Evolutionary conservation across 306 rosid species (phyloP).

Genomic region (Dryas drummondii): DNA sequence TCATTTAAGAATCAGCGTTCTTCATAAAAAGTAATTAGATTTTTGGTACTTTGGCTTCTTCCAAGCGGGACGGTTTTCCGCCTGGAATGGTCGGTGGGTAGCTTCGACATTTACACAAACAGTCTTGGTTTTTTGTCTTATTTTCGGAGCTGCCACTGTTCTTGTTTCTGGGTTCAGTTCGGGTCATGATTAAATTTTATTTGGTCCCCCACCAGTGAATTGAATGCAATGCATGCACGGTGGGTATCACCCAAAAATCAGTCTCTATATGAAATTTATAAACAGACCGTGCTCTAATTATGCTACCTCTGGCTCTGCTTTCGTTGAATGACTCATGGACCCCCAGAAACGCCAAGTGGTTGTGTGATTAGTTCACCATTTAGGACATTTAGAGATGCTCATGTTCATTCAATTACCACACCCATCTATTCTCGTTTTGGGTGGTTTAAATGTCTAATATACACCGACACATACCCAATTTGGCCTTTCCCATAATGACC

Average conservation of each 20-base stretch:
- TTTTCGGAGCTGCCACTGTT: constrained; percentile 4
- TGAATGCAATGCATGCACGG: background rate
- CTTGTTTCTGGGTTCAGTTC: background rate
- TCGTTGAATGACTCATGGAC: constrained; percentile 23
- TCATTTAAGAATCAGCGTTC: background rate
- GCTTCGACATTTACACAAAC: background rate
- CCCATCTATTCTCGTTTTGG: background rate
- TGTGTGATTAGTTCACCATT: constrained; percentile 15
- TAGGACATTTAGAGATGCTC: background rate
- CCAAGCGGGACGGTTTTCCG: no score
- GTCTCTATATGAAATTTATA: background rate
- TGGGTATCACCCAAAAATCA: background rate
- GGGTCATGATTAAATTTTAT: background rate
- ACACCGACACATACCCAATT: background rate
- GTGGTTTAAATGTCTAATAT: constrained; percentile 6
- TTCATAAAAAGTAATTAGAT: background rate
- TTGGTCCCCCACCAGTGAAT: background rate
- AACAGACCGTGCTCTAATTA: background rate
- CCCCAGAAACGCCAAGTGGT: constrained; percentile 13
- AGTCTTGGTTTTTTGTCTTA: background rate
- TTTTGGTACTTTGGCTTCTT: background rate
- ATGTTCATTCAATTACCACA: background rate
- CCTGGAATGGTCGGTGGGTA: no score
- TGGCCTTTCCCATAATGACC: background rate
- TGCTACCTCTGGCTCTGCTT: background rate